phyloP scores from a whole-genome alignment of 2,329 filamentous ascomycete genomes.

The Fusarium setosum region DNA sequence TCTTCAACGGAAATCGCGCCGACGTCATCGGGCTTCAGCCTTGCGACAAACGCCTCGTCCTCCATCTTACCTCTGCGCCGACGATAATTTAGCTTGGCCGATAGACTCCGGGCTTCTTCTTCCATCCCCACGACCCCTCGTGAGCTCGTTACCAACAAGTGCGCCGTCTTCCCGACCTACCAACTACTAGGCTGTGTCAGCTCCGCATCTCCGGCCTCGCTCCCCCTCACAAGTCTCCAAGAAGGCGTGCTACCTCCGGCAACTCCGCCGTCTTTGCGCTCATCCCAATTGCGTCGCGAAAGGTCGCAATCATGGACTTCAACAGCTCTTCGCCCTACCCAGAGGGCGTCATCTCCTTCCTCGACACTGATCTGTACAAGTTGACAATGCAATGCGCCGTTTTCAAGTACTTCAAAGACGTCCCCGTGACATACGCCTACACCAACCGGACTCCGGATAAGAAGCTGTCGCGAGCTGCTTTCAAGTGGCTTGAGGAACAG shows the following conservation, averaged over 20 bases:
- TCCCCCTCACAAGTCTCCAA: not conserved
- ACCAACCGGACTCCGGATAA: slow-evolving; percentile 96
- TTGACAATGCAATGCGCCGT: slow-evolving; percentile 99
- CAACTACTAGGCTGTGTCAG: slow-evolving; percentile 10
- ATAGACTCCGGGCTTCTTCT: not conserved
- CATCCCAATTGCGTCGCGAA: not conserved
- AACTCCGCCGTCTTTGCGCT: not conserved
- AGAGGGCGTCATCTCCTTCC: slow-evolving; percentile 83
- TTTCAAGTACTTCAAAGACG: slow-evolving; percentile 87
- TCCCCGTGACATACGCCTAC: slow-evolving; percentile 89
- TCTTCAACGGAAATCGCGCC: not conserved
- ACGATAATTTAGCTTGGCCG: not conserved
- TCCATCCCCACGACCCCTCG: not conserved
- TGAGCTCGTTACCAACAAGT: slow-evolving; percentile 1
- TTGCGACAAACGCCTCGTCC: not conserved
- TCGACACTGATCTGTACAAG: slow-evolving; percentile 92
- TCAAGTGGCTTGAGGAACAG: slow-evolving; percentile 86
- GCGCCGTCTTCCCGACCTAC: slow-evolving; percentile 7
- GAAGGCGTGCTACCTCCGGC: not conserved
- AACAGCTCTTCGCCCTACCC: slow-evolving; percentile 75
- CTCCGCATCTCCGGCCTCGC: slow-evolving; percentile 31
- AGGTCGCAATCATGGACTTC: slow-evolving; percentile 66
- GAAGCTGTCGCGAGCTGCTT: slow-evolving; percentile 86
- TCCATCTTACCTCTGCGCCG: not conserved
- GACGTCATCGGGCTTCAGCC: slow-evolving; percentile 3